Conservation (phyloP, 345 rosid genomes). For the Pistacia vera region DNA sequence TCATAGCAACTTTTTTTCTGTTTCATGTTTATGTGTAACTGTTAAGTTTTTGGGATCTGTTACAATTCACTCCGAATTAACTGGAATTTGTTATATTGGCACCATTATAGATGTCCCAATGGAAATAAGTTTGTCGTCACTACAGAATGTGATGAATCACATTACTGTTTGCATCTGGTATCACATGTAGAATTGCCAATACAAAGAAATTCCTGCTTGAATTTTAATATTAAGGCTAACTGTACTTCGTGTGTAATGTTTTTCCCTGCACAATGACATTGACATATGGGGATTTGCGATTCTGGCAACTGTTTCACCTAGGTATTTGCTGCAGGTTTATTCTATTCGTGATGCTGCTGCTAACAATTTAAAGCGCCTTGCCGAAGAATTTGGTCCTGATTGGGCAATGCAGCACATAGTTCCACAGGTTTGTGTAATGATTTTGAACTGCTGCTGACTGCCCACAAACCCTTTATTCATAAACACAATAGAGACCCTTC, state of each 20-base stretch:
- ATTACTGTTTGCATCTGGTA: background rate
- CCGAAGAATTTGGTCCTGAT: slow-evolving; percentile 86
- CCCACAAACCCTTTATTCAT: background rate
- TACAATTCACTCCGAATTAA: background rate
- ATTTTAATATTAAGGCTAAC: background rate
- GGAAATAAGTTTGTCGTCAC: background rate
- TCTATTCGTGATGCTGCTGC: slow-evolving; percentile 93
- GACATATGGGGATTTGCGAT: background rate
- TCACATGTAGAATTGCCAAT: background rate
- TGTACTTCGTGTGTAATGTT: background rate
- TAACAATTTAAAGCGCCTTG: slow-evolving; percentile 79
- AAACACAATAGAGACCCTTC: background rate
- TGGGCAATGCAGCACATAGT: slow-evolving; percentile 93
- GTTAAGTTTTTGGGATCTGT: background rate
- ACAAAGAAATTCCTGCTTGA: background rate
- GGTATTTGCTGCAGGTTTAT: slow-evolving; percentile 49
- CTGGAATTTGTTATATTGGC: background rate
- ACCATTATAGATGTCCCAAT: background rate
- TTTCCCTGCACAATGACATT: background rate
- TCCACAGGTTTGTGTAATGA: slow-evolving; percentile 61
- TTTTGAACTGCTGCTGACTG: slow-evolving; percentile 6
- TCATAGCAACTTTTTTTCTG: background rate
- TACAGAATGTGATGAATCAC: background rate
- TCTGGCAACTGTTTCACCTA: background rate
- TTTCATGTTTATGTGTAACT: background rate